phyloP scores from a whole-genome alignment of 2,329 filamentous ascomycete species.

The Xylariaceae sp. region DNA sequence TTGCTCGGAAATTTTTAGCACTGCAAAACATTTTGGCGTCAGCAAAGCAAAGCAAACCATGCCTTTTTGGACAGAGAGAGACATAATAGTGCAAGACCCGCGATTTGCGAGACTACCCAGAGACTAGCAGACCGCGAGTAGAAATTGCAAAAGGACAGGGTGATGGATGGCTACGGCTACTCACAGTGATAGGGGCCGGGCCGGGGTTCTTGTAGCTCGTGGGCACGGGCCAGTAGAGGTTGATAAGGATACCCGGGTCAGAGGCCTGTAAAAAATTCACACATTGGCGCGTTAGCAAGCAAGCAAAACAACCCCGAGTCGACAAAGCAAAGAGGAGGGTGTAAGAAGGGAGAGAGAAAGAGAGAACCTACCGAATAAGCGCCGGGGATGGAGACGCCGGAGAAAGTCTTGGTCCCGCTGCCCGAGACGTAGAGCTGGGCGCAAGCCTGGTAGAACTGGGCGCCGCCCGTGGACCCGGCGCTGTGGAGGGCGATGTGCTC shows the following conservation, averaged over 20 bases:
- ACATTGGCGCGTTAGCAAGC: no score
- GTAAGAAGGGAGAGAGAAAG: not conserved
- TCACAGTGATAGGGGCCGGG: slow-evolving; percentile 16
- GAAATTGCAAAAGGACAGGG: no score
- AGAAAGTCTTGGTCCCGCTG: slow-evolving; percentile 26
- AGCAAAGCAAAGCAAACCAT: slow-evolving; percentile 2
- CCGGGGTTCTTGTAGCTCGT: slow-evolving; percentile 27
- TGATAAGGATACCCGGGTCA: slow-evolving; percentile 25
- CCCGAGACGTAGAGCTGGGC: slow-evolving; percentile 28
- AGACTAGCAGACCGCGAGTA: no score
- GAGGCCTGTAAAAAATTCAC: no score
- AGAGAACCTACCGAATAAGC: slow-evolving; percentile 21
- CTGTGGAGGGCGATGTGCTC: slow-evolving; percentile 33
- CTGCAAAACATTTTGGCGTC: slow-evolving; percentile 9
- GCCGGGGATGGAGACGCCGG: slow-evolving; percentile 25
- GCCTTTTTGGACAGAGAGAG: no score
- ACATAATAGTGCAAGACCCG: no score
- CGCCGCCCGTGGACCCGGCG: slow-evolving; percentile 24
- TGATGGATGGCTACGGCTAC: not conserved
- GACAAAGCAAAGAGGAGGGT: no score
- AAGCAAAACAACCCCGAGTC: no score
- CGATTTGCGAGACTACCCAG: no score
- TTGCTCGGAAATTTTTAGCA: slow-evolving; percentile 10
- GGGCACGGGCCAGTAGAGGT: slow-evolving; percentile 26
- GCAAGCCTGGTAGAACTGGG: slow-evolving; percentile 31